Conservation (phyloP, 495 filamentous ascomycete genomes). For the Clohesyomyces aquaticus region DNA sequence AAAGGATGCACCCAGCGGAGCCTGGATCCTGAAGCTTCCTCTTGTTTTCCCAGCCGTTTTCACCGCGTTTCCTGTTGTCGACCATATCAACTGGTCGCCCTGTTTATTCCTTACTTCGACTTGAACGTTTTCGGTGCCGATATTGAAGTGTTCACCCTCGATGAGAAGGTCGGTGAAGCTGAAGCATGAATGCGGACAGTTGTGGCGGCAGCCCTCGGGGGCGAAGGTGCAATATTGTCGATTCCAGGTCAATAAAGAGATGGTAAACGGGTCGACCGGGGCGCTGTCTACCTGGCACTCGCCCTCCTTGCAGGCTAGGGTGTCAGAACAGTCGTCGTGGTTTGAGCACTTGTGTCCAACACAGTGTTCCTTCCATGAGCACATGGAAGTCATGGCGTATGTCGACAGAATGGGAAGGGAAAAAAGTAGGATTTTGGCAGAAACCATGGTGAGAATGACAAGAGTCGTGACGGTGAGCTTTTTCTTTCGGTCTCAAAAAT, state of each 20-base stretch:
- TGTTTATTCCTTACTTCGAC: background rate
- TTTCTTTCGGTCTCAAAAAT: background rate
- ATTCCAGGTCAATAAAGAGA: background rate
- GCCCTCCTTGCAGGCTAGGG: background rate
- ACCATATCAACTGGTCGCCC: background rate
- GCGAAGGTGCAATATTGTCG: background rate
- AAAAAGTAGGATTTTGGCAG: background rate
- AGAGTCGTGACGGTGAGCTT: background rate
- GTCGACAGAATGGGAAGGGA: background rate
- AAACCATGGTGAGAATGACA: background rate
- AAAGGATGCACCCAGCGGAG: background rate
- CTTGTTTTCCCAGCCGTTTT: background rate
- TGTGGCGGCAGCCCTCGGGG: background rate
- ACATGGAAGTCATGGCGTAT: background rate
- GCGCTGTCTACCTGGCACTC: background rate
- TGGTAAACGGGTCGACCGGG: background rate
- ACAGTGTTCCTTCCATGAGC: background rate
- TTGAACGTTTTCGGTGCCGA: background rate
- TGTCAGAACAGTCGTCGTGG: background rate
- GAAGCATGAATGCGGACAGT: background rate
- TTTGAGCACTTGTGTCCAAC: background rate
- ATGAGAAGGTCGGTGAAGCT: background rate
- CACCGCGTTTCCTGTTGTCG: background rate
- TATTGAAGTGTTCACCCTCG: background rate
- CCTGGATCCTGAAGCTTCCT: background rate